Conservation (phyloP, 2,329 filamentous ascomycete genomes). For the Epicoccum sorghinum region DNA sequence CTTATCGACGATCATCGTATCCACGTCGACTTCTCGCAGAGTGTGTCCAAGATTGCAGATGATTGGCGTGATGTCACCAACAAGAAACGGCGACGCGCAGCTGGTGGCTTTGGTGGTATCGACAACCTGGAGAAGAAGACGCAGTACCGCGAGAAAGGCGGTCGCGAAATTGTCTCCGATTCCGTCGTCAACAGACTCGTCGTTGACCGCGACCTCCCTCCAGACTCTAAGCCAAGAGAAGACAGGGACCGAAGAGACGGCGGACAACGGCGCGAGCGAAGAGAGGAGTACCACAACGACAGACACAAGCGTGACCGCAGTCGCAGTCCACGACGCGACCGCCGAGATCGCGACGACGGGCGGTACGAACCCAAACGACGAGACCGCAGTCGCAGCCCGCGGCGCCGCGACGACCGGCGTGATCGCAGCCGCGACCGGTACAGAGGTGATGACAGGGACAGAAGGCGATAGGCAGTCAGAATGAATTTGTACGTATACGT, state of each 20-base stretch:
- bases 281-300: conserved; percentile 47
- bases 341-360: conserved; percentile 40
- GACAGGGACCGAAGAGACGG: conserved; percentile 48
- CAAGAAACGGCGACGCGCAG: conserved; percentile 70
- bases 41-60: conserved; percentile 83
- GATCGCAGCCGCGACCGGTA: conserved; percentile 50
- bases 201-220: conserved; percentile 30
- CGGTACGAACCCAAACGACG: conserved; percentile 32
- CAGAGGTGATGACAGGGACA: conserved; percentile 48
- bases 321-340: conserved; percentile 39
- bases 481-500: no score
- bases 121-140: conserved; percentile 85
- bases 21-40: conserved; percentile 98
- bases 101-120: conserved; percentile 87
- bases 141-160: conserved; percentile 66
- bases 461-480: conserved; percentile 23
- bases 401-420: conserved; percentile 43
- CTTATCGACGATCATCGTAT: conserved; percentile 97
- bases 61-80: conserved; percentile 88
- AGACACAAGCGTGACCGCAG: conserved; percentile 48
- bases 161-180: conserved; percentile 38
- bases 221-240: conserved; percentile 15
- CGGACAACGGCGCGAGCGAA: conserved; percentile 35
- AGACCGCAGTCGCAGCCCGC: conserved; percentile 38
- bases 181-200: conserved; percentile 42